Base-by-base conservation (phyloP, 164 flowering plant genomes). In the Paratinospora sagittata region DNA sequence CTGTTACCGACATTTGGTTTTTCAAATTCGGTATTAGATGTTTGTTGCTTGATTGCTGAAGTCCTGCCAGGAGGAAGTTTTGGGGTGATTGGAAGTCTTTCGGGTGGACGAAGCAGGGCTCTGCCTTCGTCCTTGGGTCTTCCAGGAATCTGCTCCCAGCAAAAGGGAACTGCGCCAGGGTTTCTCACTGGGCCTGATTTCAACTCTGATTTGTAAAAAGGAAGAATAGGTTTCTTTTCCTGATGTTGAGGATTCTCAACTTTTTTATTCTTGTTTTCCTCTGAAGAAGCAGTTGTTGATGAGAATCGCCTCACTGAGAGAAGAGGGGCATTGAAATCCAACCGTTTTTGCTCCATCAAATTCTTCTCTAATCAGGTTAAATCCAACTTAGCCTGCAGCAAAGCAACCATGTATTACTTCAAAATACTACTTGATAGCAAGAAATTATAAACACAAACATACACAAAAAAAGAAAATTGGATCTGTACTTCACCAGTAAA, bases 21-120 rank as follows among this genome's bases (percentile, higher is more conserved):
- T 68, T 72, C 70, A 27, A 70, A 66, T 47, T 49, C 72, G 69
- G 75, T 82, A 36, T 75, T 79, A 8, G 66, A 67, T 36, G 41
- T 63, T 63, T 72, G 81, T 33, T 68, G 73, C 65, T 76, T 77
- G 70, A 47, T 70, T 65, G 78, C 82, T 62, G 64, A 61, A 72
- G 67, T 65, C 77, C 90, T 84, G 49, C 98, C 97, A 23, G 97
- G 97, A 17, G 97, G 96, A 74, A 87, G 91, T 78, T 84, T 90
- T 6, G 98, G 97, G 43, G 82, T 82, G 36, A 74, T 8, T 11
- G 82, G 82, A 49, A 80, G 85, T 57, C 66, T 63, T 34, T 78
- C 75, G 60, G 33, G 70, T 47, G 69, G 23, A 62, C 27, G 34
- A 27, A 63, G 21, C n/a, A 66, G 78, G 36, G 76, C 68, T 66